Base-by-base conservation (phyloP, 2,329 filamentous ascomycete species). In the Fusarium brachygibbosum region DNA sequence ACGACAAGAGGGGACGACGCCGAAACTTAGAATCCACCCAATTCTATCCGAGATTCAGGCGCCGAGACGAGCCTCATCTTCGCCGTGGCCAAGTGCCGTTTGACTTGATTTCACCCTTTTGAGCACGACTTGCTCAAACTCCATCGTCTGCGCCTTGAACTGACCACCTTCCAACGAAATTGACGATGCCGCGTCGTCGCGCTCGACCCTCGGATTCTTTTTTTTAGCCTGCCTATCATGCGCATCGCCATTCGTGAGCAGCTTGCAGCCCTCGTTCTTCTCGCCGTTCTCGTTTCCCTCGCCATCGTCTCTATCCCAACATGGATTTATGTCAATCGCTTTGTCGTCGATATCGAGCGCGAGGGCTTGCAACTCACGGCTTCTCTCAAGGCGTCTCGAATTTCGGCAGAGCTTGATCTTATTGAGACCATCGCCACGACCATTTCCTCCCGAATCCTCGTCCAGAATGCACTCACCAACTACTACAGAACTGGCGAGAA, bases 201-300 rank as follows among this genome's bases (percentile, higher is more conserved):
- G 61, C 58, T 69, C 59, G 53, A 51, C 59, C 63, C 48, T 66
- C 58, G 46, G 48, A 55, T 63, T 58, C 58, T 66, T 60, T 62
- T 48, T 66, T 64, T 51, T 74, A 75, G 64, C 65, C 71, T 72
- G 69, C 69, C 74, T 66, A 78, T 58, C 61, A 95, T 97, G 93
- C 89, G 93, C 79, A 88, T 97, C 78, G 91, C 92, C 60, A 97
- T 97, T 75, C 88, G 93, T 72, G 90, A 94, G 82, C 94, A 98
- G 86, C 86, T 98, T 74, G 93, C 89, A 71, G 85, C 90, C 78
- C 85, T 97, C 69, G 93, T 97, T 75, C 83, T 96, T 69, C 76
- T 93, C 63, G 88, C 91, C 63, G 90, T 93, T 49, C 86, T 97
- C 59, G 82, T 92, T 59, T 90, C 91, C 55, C 86, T 97, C 66